These are phyloP conservation scores for Leccinum aurantiacum DNA, from an alignment of 768 basidiomycete genomes.

Conservation along the genomic window DNA sequence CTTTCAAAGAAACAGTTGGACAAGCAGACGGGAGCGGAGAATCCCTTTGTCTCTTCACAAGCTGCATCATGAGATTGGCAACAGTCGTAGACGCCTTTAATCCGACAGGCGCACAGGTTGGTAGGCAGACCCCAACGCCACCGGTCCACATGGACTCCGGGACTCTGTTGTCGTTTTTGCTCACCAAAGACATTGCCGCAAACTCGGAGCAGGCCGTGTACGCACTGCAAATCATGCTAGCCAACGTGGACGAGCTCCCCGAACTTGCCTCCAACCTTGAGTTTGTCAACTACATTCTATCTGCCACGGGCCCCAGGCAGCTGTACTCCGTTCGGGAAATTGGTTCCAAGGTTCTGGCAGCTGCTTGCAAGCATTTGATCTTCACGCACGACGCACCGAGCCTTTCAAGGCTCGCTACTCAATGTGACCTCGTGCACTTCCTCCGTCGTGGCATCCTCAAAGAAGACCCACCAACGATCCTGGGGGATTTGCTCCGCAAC, in stretches of 20 bases:
- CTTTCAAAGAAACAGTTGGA: not conserved
- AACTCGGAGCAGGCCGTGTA: slow-evolving; percentile 1
- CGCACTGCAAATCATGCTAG: slow-evolving; percentile 3
- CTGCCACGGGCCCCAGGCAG: slow-evolving; percentile 1
- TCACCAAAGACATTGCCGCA: not conserved
- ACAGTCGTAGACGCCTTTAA: not conserved
- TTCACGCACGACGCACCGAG: not conserved
- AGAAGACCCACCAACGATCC: slow-evolving; percentile 7
- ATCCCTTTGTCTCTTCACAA: not conserved
- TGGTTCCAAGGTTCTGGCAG: not conserved
- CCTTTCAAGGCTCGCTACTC: not conserved
- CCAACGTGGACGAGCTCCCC: slow-evolving; percentile 1
- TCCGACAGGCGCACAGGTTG: not conserved
- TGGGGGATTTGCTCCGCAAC: not conserved
- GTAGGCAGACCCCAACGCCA: not conserved
- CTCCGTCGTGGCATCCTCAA: slow-evolving; percentile 1
- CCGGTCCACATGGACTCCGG: not conserved
- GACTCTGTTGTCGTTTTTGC: slow-evolving; percentile 1
- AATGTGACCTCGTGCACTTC: slow-evolving; percentile 2
- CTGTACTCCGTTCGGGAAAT: slow-evolving; percentile 4
- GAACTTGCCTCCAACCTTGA: not conserved
- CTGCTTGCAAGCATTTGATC: not conserved
- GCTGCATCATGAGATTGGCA: slow-evolving; percentile 4
- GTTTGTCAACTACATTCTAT: slow-evolving; percentile 8
- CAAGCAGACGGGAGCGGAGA: not conserved